A percentile compares a stretch with the other conserved stretches of the same genome.
Conservation (phyloP, 306 rosid species). For the Ammopiptanthus mongolicus region DNA sequence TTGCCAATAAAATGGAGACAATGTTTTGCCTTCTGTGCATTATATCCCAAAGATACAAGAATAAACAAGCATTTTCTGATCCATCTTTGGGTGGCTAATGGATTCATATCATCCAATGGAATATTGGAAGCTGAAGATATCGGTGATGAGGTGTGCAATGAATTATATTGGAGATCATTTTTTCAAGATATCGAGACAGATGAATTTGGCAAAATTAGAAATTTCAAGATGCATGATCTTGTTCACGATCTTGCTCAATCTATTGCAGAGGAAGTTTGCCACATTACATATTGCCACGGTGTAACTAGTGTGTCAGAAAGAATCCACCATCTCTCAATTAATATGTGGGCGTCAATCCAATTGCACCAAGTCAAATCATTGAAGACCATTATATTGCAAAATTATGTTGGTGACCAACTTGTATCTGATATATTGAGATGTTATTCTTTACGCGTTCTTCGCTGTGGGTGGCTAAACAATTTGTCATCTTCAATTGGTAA, state of each 20-base stretch:
- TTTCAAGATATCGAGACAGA: neutral
- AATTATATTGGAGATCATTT: neutral
- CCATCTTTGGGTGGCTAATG: constrained; percentile 3
- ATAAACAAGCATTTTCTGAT: neutral
- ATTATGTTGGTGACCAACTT: neutral
- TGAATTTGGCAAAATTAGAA: neutral
- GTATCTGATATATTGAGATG: neutral
- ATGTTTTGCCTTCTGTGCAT: neutral
- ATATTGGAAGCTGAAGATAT: neutral
- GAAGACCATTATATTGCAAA: neutral
- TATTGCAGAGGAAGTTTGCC: neutral
- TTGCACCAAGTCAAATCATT: neutral
- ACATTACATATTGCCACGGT: neutral
- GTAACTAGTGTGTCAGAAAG: no score
- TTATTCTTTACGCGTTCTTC: neutral
- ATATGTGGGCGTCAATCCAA: neutral
- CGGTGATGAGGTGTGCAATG: neutral
- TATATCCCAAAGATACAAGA: neutral
- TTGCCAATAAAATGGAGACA: neutral
- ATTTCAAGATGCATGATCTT: constrained; percentile 18
- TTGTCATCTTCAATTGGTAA: neutral
- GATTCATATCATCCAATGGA: neutral
- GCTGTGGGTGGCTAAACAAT: neutral
- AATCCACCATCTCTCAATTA: no score
- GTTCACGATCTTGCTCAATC: constrained; percentile 22